phyloP scores from a whole-genome alignment of 148 eudicot genomes.

The Nepenthes mirabilis region DNA sequence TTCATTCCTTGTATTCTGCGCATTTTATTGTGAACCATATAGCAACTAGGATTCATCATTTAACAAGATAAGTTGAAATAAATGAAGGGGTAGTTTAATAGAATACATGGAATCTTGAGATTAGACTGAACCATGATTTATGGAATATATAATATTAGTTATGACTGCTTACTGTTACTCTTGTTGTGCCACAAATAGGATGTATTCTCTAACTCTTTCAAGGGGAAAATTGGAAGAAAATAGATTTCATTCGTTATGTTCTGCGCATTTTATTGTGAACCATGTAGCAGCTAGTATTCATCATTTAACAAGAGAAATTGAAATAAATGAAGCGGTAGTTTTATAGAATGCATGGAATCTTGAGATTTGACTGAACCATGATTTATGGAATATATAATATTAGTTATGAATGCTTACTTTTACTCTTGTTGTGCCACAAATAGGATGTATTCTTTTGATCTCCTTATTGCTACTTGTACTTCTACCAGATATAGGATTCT shows the following conservation, averaged over 20 bases:
- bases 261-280: neutral
- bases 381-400: too few relatives aligned
- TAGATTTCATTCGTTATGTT: slow-evolving; percentile 3
- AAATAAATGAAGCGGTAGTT: neutral
- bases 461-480: too few relatives aligned
- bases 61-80: neutral
- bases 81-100: neutral
- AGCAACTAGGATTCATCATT: neutral
- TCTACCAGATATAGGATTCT: too few relatives aligned
- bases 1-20: neutral
- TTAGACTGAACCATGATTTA: too few relatives aligned
- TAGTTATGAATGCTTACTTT: too few relatives aligned
- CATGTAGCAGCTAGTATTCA: neutral
- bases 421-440: too few relatives aligned
- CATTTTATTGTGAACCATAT: neutral
- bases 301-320: neutral
- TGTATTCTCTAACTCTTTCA: neutral
- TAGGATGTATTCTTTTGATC: too few relatives aligned
- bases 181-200: too few relatives aligned
- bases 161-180: too few relatives aligned
- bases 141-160: too few relatives aligned
- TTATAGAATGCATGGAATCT: neutral
- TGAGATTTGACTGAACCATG: too few relatives aligned
- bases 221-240: slow-evolving; percentile 22
- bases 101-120: too few relatives aligned